phyloP scores from a whole-genome alignment of 305 asterid genomes.

The Fraxinus ornus region DNA sequence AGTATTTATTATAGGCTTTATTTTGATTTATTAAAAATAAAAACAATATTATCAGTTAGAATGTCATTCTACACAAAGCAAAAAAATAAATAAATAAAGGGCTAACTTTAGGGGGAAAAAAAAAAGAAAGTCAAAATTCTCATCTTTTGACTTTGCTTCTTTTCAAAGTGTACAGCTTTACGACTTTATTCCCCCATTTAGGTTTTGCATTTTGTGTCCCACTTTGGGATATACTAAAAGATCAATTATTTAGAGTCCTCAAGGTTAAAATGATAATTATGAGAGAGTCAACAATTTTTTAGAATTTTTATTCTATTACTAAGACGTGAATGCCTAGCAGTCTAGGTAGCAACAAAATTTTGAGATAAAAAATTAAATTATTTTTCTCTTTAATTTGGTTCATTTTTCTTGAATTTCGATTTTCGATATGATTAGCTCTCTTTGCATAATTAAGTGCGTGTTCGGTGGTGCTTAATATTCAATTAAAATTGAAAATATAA shows the following conservation, averaged over 20 bases:
- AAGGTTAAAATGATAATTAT: no score
- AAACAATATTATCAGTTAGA: background rate
- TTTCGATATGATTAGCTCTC: background rate
- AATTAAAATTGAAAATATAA: no score
- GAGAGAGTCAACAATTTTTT: background rate
- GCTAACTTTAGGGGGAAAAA: background rate
- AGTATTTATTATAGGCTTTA: background rate
- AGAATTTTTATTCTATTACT: background rate
- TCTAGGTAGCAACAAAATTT: background rate
- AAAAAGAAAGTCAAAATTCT: background rate
- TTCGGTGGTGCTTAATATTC: no score
- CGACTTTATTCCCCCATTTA: background rate
- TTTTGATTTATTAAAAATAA: background rate
- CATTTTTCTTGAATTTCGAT: background rate
- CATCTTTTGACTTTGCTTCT: background rate
- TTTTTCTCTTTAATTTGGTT: background rate
- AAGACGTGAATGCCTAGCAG: background rate
- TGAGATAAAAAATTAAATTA: background rate
- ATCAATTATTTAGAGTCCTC: background rate
- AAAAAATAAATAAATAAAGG: background rate
- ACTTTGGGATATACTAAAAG: background rate
- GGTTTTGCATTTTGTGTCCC: background rate
- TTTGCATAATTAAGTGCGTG: background rate
- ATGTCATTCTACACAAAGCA: background rate
- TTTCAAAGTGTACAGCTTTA: background rate